phyloP scores from a whole-genome alignment of 352 stramenopile species.

The Globisporangium yorkense region DNA sequence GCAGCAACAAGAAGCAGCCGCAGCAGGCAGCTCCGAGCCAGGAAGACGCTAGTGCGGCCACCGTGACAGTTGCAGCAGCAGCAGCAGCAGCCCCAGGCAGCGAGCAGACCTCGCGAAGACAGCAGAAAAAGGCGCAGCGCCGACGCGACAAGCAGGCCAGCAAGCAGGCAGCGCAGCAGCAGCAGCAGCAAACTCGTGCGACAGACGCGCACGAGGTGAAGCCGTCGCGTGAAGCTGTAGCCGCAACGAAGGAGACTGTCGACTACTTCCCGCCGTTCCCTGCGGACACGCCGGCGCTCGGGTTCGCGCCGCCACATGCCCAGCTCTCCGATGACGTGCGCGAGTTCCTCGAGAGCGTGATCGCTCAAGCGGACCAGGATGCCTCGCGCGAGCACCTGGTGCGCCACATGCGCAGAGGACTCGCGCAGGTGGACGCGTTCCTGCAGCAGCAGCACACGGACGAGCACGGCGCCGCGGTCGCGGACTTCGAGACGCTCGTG shows the following conservation, averaged over 20 bases:
- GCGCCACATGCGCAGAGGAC: constrained; percentile 41
- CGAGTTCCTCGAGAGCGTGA: constrained; percentile 25
- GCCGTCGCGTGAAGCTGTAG: not conserved
- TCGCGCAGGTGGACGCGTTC: constrained; percentile 50
- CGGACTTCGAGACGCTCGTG: constrained; percentile 29
- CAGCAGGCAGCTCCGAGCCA: too few species aligned
- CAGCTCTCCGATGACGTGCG: constrained; percentile 30
- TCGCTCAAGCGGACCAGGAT: constrained; percentile 8
- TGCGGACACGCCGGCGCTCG: constrained; percentile 2
- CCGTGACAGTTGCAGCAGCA: not conserved
- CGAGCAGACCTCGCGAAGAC: not conserved
- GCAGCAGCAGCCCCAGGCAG: not conserved
- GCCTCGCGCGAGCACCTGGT: constrained; percentile 16
- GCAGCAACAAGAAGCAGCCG: too few species aligned
- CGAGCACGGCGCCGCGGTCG: constrained; percentile 6
- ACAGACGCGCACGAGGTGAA: too few species aligned
- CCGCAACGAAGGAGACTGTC: not conserved
- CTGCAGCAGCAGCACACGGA: constrained; percentile 26
- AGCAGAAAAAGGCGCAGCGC: not conserved
- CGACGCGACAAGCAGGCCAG: not conserved
- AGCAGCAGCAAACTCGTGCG: not conserved
- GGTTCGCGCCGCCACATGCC: constrained; percentile 37
- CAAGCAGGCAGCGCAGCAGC: not conserved
- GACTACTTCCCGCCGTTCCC: constrained; percentile 1
- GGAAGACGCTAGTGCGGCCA: too few species aligned